phyloP scores from a whole-genome alignment of 2,329 filamentous ascomycete species.

The Diaporthe caulivora region DNA sequence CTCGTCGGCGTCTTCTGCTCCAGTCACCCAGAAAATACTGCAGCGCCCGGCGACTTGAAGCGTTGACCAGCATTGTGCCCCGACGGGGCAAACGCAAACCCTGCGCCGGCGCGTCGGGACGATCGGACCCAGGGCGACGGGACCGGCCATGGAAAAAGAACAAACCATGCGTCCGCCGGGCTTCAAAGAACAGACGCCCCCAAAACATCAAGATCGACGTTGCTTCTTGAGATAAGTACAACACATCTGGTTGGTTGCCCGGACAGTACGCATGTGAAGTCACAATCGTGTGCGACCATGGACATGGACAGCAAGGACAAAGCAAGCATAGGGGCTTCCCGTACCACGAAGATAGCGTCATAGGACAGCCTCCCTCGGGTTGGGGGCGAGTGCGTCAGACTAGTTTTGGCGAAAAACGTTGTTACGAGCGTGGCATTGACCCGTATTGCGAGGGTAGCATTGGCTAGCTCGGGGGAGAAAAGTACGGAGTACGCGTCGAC shows the following conservation, averaged over 20 bases:
- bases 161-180: background rate
- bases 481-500: background rate
- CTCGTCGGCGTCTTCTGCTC: background rate
- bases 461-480: slow-evolving; percentile 6
- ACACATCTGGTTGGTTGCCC: background rate
- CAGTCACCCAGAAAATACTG: background rate
- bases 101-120: background rate
- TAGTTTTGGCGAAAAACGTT: background rate
- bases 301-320: background rate
- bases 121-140: slow-evolving; percentile 12
- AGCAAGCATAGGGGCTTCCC: background rate
- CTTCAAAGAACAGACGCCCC: background rate
- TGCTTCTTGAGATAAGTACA: slow-evolving; percentile 18
- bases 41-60: background rate
- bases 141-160: background rate
- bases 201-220: background rate
- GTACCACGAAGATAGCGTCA: background rate
- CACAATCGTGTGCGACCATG: background rate
- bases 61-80: background rate
- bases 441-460: background rate
- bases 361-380: background rate
- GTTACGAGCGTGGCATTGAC: slow-evolving; percentile 18
- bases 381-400: background rate
- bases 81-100: background rate
- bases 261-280: background rate